These are phyloP conservation scores for Crithidia thermophila DNA, from an alignment of 208 protist species.

Conservation along the genomic window DNA sequence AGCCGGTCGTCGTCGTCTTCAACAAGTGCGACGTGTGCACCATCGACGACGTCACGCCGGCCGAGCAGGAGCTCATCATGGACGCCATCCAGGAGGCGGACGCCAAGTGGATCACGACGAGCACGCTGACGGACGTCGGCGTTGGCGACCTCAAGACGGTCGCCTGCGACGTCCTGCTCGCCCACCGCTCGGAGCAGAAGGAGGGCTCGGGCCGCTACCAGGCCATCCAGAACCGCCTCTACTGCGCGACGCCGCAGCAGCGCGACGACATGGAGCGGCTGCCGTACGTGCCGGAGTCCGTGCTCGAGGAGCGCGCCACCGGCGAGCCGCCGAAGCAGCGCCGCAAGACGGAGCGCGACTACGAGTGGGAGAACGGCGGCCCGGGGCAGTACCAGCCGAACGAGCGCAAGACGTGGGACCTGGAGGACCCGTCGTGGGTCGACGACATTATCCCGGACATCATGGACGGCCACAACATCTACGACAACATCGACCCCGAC, in stretches of 20 bases:
- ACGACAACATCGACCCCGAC: conserved; percentile 99
- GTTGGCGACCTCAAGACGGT: conserved; percentile 91
- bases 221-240: conserved; percentile 92
- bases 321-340: conserved; percentile 45
- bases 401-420: conserved; percentile 88
- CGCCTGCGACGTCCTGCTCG: conserved; percentile 96
- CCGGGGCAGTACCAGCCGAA: conserved; percentile 93
- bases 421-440: conserved; percentile 97
- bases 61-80: conserved; percentile 91
- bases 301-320: conserved; percentile 50
- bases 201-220: conserved; percentile 91
- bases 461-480: conserved; percentile 99
- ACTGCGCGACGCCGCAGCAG: conserved; percentile 84
- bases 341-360: conserved; percentile 91
- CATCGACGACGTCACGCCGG: conserved; percentile 86
- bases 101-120: conserved; percentile 93
- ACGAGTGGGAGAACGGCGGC: conserved; percentile 93
- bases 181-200: conserved; percentile 95
- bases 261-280: conserved; percentile 90
- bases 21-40: conserved; percentile 99
- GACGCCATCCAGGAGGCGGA: conserved; percentile 78
- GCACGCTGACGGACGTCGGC: conserved; percentile 96
- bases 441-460: conserved; percentile 99
- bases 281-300: conserved; percentile 79
- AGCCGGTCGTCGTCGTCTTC: conserved; percentile 99